Evolutionary conservation across 768 basidiomycete genomes (phyloP).

Genomic region (Podaxis carcinomalis): DNA sequence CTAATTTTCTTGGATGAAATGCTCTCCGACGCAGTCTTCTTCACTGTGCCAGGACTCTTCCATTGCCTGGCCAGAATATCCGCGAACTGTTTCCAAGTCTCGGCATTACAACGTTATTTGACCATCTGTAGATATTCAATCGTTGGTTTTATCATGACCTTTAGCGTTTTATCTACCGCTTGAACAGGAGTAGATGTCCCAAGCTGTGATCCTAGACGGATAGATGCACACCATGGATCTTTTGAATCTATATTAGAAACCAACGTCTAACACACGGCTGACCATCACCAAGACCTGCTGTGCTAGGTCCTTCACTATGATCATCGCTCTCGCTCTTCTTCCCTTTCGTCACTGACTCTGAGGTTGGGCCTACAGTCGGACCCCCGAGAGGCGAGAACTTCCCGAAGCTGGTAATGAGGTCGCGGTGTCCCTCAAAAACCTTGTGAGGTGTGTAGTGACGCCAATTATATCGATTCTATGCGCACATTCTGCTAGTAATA

Average conservation of each 20-base stretch:
- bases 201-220: not conserved
- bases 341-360: not conserved
- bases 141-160: not conserved
- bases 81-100: not conserved
- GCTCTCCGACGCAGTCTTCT: not conserved
- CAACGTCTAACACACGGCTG: not conserved
- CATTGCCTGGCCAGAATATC: slow-evolving; percentile 3
- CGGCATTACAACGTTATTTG: not conserved
- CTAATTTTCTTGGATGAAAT: too few relatives aligned
- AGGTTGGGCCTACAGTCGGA: not conserved
- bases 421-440: slow-evolving; percentile 68
- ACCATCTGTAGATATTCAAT: not conserved
- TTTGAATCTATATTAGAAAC: not conserved
- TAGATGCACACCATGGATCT: too few relatives aligned
- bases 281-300: not conserved
- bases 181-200: not conserved
- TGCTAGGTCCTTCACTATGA: not conserved
- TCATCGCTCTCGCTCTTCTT: not conserved
- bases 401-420: slow-evolving; percentile 79
- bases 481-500: not conserved
- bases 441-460: slow-evolving; percentile 72
- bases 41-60: not conserved
- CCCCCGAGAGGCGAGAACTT: slow-evolving; percentile 77
- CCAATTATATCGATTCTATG: slow-evolving; percentile 75
- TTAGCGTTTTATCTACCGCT: not conserved